phyloP scores from a whole-genome alignment of 768 basidiomycete genomes.

The Scleroderma bovista region DNA sequence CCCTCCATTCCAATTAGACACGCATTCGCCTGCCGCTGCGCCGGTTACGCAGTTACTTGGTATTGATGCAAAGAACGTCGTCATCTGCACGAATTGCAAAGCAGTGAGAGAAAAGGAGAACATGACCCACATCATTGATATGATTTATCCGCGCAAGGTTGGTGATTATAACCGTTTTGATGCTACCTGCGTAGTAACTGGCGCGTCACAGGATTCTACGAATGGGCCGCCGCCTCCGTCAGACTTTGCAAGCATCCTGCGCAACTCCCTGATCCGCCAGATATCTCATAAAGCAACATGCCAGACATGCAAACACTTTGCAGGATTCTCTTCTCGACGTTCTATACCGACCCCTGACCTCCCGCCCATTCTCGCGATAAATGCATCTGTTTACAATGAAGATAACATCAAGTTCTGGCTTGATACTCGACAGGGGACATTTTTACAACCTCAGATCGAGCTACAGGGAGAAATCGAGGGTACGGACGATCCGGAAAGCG shows the following conservation, averaged over 20 bases:
- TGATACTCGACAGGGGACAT: slow-evolving; percentile 42
- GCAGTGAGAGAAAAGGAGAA: slow-evolving; percentile 67
- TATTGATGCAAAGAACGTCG: slow-evolving; percentile 69
- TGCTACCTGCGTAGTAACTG: not conserved
- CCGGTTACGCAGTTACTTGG: slow-evolving; percentile 86
- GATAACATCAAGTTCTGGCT: slow-evolving; percentile 75
- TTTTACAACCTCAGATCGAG: slow-evolving; percentile 53
- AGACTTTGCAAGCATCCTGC: slow-evolving; percentile 66
- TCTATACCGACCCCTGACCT: slow-evolving; percentile 59
- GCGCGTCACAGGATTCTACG: slow-evolving; percentile 24
- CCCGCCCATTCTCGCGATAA: slow-evolving; percentile 82
- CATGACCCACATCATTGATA: slow-evolving; percentile 77
- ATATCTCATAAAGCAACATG: slow-evolving; percentile 86
- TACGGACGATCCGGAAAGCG: slow-evolving; percentile 47
- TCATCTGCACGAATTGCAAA: slow-evolving; percentile 73
- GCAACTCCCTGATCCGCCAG: slow-evolving; percentile 72
- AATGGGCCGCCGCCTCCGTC: slow-evolving; percentile 34
- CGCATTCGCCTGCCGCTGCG: slow-evolving; percentile 42
- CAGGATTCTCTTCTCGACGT: slow-evolving; percentile 66
- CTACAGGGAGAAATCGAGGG: slow-evolving; percentile 58
- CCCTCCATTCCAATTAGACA: slow-evolving; percentile 18
- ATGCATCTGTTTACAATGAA: slow-evolving; percentile 74
- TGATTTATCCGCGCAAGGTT: slow-evolving; percentile 84
- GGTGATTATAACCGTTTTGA: slow-evolving; percentile 7
- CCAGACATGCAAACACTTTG: slow-evolving; percentile 71